Evolutionary conservation across 2,329 filamentous ascomycete species (phyloP).

Genomic region (Pestalotiopsis sp.): DNA sequence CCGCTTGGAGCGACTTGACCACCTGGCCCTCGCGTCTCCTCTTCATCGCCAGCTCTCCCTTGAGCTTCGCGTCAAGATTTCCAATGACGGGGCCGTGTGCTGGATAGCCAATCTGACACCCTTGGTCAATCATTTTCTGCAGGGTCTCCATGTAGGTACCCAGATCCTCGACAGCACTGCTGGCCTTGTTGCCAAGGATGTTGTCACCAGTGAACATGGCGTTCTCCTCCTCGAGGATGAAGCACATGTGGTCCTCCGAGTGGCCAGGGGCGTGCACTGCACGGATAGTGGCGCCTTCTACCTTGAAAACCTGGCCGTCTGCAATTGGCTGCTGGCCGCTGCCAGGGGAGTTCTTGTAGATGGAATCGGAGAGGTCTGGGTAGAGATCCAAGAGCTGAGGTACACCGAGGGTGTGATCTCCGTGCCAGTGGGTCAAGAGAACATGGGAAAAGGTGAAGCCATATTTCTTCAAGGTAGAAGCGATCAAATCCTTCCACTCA

Average conservation of each 20-base stretch:
- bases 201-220: conserved; percentile 88
- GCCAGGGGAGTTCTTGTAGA: conserved; percentile 68
- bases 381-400: conserved; percentile 65
- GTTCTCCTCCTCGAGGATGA: conserved; percentile 75
- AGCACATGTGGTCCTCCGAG: conserved; percentile 78
- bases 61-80: conserved; percentile 70
- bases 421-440: conserved; percentile 89
- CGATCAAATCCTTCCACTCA: conserved; percentile 53
- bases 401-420: conserved; percentile 80
- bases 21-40: conserved; percentile 78
- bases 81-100: conserved; percentile 80
- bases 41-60: conserved; percentile 80
- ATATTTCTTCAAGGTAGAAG: conserved; percentile 28
- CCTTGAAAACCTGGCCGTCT: conserved; percentile 52
- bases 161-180: conserved; percentile 80
- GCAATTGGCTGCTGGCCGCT: conserved; percentile 54
- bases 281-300: conserved; percentile 41
- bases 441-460: conserved; percentile 47
- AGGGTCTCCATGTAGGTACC: conserved; percentile 68
- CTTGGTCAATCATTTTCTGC: conserved; percentile 64
- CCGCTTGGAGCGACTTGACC: conserved; percentile 57
- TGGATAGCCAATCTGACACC: conserved; percentile 73
- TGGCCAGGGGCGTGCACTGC: conserved; percentile 61
- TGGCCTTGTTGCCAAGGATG: conserved; percentile 78
- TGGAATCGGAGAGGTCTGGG: conserved; percentile 54